phyloP scores from a whole-genome alignment of 2,329 filamentous ascomycete genomes.

The Cladosporium oxysporum region DNA sequence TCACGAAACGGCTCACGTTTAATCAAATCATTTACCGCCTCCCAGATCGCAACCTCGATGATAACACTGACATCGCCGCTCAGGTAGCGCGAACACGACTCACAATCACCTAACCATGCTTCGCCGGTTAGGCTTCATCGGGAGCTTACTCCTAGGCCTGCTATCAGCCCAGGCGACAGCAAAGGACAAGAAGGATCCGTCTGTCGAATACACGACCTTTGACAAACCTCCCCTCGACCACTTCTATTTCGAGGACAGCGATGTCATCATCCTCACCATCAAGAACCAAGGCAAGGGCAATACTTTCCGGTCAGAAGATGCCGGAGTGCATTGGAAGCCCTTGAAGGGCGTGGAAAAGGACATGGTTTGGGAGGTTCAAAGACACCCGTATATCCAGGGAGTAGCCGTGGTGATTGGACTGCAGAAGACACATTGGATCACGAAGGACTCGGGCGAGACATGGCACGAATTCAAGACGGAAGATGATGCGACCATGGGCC shows the following conservation, averaged over 20 bases:
- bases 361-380: conserved; percentile 62
- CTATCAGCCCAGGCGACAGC: conserved; percentile 27
- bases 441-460: conserved; percentile 75
- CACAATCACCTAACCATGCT: conserved; percentile 14
- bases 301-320: conserved; percentile 77
- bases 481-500: conserved; percentile 57
- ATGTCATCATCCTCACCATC: conserved; percentile 67
- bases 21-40: conserved; percentile 2
- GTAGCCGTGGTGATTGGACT: conserved; percentile 77
- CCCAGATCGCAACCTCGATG: conserved; percentile 1
- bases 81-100: conserved; percentile 18
- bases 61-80: conserved; percentile 9
- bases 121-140: conserved; percentile 17
- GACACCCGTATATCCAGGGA: conserved; percentile 76
- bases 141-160: conserved; percentile 27
- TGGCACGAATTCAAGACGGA: conserved; percentile 75
- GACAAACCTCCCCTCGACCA: conserved; percentile 67
- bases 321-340: conserved; percentile 73
- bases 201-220: conserved; percentile 66
- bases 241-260: conserved; percentile 89
- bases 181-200: conserved; percentile 50
- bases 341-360: conserved; percentile 66
- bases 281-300: conserved; percentile 65
- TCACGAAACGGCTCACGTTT: conserved; percentile 4
- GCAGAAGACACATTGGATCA: conserved; percentile 74